Percentiles rank a stretch among this genome's conserved stretches.
phyloP scores from a whole-genome alignment of 768 basidiomycete genomes.

The Pleurotus citrinopileatus region DNA sequence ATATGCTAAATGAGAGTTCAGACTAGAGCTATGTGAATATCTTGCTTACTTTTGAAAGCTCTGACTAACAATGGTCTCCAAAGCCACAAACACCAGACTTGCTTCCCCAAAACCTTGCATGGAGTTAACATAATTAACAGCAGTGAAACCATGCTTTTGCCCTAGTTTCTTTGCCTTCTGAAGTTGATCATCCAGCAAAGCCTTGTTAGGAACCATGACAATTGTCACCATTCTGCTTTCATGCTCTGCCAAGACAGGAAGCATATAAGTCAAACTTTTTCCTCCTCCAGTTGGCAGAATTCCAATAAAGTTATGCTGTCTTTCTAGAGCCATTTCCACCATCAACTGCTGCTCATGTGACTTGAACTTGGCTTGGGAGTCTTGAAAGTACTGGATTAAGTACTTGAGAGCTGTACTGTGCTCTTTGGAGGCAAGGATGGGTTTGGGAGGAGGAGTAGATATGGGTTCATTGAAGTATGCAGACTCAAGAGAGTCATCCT shows the following conservation, averaged over 20 bases:
- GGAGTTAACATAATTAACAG: constrained; percentile 4
- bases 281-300: constrained; percentile 22
- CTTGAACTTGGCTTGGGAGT: constrained; percentile 10
- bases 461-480: too few species aligned
- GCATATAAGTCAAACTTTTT: constrained; percentile 18
- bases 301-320: constrained; percentile 15
- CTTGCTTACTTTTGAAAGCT: neutral
- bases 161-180: constrained; percentile 5
- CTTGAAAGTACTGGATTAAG: neutral
- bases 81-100: constrained; percentile 16
- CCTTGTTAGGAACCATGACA: constrained; percentile 18
- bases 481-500: too few species aligned
- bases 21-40: too few species aligned
- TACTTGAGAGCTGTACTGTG: too few species aligned
- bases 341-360: constrained; percentile 12
- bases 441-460: too few species aligned
- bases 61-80: constrained; percentile 14
- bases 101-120: neutral
- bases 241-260: constrained; percentile 15
- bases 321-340: constrained; percentile 8
- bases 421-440: too few species aligned
- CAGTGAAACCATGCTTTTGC: too few species aligned
- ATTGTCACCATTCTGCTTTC: constrained; percentile 7
- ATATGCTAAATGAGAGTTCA: neutral
- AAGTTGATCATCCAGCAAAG: constrained; percentile 13